A percentile compares a stretch with the other conserved stretches of the same genome.
Conservation (phyloP, 192 early-diverging fungal species). For the Fimicolochytrium jonesii region DNA sequence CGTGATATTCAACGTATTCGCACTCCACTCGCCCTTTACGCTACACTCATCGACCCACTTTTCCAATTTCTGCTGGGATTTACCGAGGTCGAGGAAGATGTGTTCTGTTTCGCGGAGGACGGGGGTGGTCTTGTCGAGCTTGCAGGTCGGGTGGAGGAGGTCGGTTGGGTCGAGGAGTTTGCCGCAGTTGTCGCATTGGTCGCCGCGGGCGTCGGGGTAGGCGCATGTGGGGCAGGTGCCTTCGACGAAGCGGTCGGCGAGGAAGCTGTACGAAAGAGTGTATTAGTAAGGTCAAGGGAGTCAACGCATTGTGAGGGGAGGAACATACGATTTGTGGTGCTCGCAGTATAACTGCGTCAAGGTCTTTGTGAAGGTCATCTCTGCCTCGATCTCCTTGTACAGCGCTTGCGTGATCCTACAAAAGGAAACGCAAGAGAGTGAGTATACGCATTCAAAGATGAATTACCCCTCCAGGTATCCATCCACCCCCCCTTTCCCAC, state of each 20-base stretch:
- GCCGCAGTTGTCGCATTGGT: constrained; percentile 97
- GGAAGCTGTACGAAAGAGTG: constrained; percentile 60
- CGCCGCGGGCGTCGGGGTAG: constrained; percentile 81
- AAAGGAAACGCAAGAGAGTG: no score
- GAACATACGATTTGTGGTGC: constrained; percentile 60
- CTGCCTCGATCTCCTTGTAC: constrained; percentile 67
- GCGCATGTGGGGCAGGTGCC: constrained; percentile 88
- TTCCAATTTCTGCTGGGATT: constrained; percentile 71
- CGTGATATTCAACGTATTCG: constrained; percentile 85
- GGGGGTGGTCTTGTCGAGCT: constrained; percentile 79
- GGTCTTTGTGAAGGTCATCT: constrained; percentile 68
- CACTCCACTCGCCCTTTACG: constrained; percentile 74
- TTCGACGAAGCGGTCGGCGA: constrained; percentile 97
- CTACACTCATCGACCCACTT: constrained; percentile 69
- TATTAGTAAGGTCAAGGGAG: no score
- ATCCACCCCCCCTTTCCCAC: no score
- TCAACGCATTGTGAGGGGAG: constrained; percentile 12
- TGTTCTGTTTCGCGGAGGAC: constrained; percentile 81
- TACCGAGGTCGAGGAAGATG: constrained; percentile 82
- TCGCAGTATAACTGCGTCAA: constrained; percentile 91
- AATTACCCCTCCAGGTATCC: no score
- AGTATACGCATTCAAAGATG: no score
- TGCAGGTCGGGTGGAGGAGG: constrained; percentile 90
- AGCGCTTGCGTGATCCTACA: constrained; percentile 80
- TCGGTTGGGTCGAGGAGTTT: constrained; percentile 88